Evolutionary conservation across 1,139 yeast genomes (phyloP), one percentile per base, ranked within the genome.

Genomic region (Sugiyamaella castrensis): DNA sequence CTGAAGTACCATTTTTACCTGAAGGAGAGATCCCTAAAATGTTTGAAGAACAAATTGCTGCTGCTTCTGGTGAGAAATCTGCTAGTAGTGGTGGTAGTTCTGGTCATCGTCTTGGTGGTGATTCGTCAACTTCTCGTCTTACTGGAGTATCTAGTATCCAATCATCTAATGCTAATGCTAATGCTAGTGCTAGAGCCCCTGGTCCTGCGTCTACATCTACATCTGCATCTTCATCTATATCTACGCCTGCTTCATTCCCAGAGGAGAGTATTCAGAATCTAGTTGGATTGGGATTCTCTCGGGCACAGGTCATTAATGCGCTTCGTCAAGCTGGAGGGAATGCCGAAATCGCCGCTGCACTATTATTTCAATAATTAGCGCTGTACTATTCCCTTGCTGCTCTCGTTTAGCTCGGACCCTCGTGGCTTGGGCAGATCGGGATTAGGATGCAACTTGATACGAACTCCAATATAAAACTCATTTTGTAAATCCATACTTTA

Each of bases 311-410:
- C 0, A 66, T 82, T 2, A 63, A 69, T 11, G 96, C 97, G 0
- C 71, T 91, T 48, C 71, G 74, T 39, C 76, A 73, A 49, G 79
- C 95, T 1, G 73, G 75, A 29, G 96, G 96, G 1, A 85, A 89
- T 61, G 79, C 85, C 0, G 97, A 91, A 46, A 60, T 82, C 57
- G 98, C 98, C 0, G 97, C 96, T 0, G 81, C 95, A 0, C 61
- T 84, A 39, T 70, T 88, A 47, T 87, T 87, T 53, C 75, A 69
- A 42, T 68, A 58, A 36, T 24, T 16, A 24, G 6, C 9, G 4
- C 40, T 19, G 36, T 8, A 8, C 36, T 8, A 8, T 8, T 16
- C 36, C 11, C 13, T 33, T n/a, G n/a, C n/a, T n/a, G n/a, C n/a
- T n/a, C n/a, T n/a, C n/a, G n/a, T n/a, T n/a, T n/a, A n/a, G n/a